Base-by-base conservation (phyloP, 345 rosid species). In the Excoecaria agallocha region DNA sequence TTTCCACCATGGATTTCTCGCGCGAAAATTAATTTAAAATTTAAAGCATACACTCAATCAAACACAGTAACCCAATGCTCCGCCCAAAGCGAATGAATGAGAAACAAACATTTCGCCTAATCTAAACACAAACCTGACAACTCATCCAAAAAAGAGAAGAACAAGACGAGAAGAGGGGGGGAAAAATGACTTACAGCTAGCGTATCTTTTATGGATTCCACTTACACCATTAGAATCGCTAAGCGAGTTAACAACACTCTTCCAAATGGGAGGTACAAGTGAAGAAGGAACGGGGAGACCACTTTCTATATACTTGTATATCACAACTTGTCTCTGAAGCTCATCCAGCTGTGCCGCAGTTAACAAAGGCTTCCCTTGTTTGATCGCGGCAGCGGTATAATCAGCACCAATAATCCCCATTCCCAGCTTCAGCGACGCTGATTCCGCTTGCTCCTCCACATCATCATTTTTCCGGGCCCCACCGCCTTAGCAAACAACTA, bases 281-380 rank as follows among this genome's bases (percentile, higher is more conserved):
- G 76, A 84, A 70, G 57, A 67, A 63, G 90, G 90, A 35, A 89
- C 88, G 35, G 83, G 86, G 49, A 85, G 76, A 39, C 89, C 89
- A 76, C 85, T 86, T 55, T 70, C 85, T 68, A 87, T 71, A 77
- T 85, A 78, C 66, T 81, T 79, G 76, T 75, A 87, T 59, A 87
- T 85, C 71, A 84, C 58, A 74, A 75, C 70, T 77, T 87, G 93
- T 56, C 74, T 78, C 55, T 81, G 83, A 81, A 87, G 85, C 84
- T 91, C 90, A 41, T 74, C 51, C 74, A 84, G 73, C 80, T 91
- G 91, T 12, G 82, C 81, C 55, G 65, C 68, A 46, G 86, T 86
- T 71, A 89, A 76, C 77, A 48, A 78, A 17, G 71, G 48, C 74
- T 73, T 70, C 55, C 67, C 72, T n/a, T 65, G 77, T 70, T 66